phyloP scores from a whole-genome alignment of 2,329 filamentous ascomycete species.

The Stylonectria norvegica region DNA sequence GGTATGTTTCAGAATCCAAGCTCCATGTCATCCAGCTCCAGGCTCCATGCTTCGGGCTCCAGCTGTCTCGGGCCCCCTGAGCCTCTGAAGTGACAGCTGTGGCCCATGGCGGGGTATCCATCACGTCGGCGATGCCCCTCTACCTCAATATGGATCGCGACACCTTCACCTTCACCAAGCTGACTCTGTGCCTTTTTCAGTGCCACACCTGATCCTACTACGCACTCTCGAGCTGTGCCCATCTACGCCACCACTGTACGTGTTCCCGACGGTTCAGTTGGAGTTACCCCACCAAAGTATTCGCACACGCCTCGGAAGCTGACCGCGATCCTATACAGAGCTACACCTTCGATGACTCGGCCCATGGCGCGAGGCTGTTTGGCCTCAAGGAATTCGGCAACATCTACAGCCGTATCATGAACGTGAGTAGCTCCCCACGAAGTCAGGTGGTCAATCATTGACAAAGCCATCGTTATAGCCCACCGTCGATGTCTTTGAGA shows the following conservation, averaged over 20 bases:
- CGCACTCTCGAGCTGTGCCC: slow-evolving; percentile 85
- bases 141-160: not conserved
- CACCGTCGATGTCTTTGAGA: slow-evolving; percentile 93
- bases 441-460: not conserved
- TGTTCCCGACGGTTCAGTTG: slow-evolving; percentile 1
- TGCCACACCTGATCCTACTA: slow-evolving; percentile 74
- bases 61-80: slow-evolving; percentile 1
- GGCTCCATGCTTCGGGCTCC: not conserved
- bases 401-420: slow-evolving; percentile 96
- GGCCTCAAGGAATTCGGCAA: slow-evolving; percentile 96
- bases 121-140: not conserved
- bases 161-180: not conserved
- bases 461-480: slow-evolving; percentile 52
- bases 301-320: not conserved
- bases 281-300: not conserved
- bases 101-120: slow-evolving; percentile 16
- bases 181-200: slow-evolving; percentile 41
- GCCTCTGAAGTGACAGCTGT: slow-evolving; percentile 1
- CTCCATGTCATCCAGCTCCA: no score
- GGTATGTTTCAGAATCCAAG: slow-evolving; percentile 48
- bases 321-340: slow-evolving; percentile 50
- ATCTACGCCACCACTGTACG: slow-evolving; percentile 85
- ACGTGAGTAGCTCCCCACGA: slow-evolving; percentile 51
- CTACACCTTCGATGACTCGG: slow-evolving; percentile 92
- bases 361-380: slow-evolving; percentile 91